Evolutionary conservation across 176 grass and related monocot species (phyloP), one percentile per base, ranked within the genome.

Genomic region (Dactylis glomerata): DNA sequence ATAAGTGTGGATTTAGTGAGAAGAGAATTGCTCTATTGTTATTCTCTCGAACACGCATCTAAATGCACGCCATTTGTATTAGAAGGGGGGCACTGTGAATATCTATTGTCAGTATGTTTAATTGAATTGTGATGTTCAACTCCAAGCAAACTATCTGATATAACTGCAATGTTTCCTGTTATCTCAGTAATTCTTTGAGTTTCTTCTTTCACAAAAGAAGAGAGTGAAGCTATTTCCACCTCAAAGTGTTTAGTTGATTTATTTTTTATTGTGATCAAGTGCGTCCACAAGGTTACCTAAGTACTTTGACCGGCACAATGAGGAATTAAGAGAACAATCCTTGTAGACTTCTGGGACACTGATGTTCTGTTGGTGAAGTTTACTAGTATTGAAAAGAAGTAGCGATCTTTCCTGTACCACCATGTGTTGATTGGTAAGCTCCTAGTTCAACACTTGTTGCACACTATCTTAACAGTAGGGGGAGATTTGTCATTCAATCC

Each of bases 301-400:
- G 40, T 66, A 6, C 44, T 80, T 67, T 28, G 59, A 50, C 50
- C 20, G 19, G 72, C 28, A 75, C 26, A 75, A 51, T 33, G 72
- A 51, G 45, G 72, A 74, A 16, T 46, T 22, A 66, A 49, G 42
- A 33, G 75, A 58, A 23, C 15, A 59, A 5, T 19, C 33, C 14
- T 19, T 41, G 23, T 41, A 57, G n/a, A 28, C 5, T 61, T 78
- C 34, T 28, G 75, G 75, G 24, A 59, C 14, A 77, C 41, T 40
- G n/a, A 26, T 58, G 55, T 77, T 77, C 75, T 77, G 7, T 26
- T 10, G 36, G 9, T 41, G 75, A 77, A 17, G 12, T 59, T 58
- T 59, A 58, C 75, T 77, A n/a, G n/a, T n/a, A 10, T 38, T 57
- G 75, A 38, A 77, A 16, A 77, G 51, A 77, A 77, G 51, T 23